These are phyloP conservation scores for Thielaviopsis cerberus DNA, from an alignment of 2,329 filamentous ascomycete genomes.

Conservation along the genomic window DNA sequence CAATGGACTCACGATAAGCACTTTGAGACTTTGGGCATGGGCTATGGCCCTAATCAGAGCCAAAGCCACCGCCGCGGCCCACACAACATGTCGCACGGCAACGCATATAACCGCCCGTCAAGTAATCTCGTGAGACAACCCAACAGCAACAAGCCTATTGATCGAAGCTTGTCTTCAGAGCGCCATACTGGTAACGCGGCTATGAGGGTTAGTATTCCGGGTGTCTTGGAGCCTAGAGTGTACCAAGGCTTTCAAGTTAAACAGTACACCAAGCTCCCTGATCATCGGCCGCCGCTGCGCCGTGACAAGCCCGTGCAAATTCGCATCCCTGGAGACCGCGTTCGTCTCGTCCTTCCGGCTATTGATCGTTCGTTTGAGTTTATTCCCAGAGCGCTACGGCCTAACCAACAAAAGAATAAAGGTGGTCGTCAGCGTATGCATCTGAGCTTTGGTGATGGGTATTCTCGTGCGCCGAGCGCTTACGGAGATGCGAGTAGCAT, in stretches of 20 bases:
- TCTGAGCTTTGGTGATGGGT: conserved; percentile 46
- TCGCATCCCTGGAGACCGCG: conserved; percentile 60
- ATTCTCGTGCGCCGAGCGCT: conserved; percentile 65
- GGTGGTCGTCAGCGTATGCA: conserved; percentile 49
- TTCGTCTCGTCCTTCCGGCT: conserved; percentile 81
- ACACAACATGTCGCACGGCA: not conserved
- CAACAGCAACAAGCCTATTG: conserved; percentile 46
- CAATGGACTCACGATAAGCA: conserved; percentile 94
- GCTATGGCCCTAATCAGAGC: conserved; percentile 21
- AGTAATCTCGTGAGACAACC: conserved; percentile 32
- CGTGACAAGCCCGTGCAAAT: conserved; percentile 93
- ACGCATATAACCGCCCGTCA: not conserved
- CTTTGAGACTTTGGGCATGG: conserved; percentile 28
- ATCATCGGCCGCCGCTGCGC: conserved; percentile 81
- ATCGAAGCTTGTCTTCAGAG: conserved; percentile 65
- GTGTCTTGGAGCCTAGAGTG: conserved; percentile 50
- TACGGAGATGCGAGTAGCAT: conserved; percentile 54
- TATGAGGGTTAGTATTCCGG: conserved; percentile 62
- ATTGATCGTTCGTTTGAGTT: conserved; percentile 90
- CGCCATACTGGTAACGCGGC: conserved; percentile 69
- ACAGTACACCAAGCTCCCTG: conserved; percentile 82
- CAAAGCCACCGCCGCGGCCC: not conserved
- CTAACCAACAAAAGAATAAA: conserved; percentile 68
- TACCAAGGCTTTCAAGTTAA: conserved; percentile 66
- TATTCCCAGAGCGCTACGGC: conserved; percentile 80